Evolutionary conservation across 495 filamentous ascomycete species (phyloP).

Genomic region (Penicillium odoratum): DNA sequence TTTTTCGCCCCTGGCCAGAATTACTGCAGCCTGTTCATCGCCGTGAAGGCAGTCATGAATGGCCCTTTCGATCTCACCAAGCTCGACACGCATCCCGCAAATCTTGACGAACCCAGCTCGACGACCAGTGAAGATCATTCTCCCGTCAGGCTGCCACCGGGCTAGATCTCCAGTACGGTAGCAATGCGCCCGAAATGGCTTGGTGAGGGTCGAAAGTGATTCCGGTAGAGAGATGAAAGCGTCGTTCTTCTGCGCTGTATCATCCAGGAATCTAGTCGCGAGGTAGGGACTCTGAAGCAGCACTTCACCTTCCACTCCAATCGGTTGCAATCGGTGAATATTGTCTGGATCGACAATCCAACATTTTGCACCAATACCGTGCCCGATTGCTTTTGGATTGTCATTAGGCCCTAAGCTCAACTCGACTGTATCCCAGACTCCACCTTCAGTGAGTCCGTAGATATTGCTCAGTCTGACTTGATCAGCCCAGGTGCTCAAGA

Average conservation of each 20-base stretch:
- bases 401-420: neutral
- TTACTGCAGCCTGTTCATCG: neutral
- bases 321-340: neutral
- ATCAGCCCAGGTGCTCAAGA: neutral
- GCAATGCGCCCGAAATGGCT: neutral
- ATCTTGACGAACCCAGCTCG: neutral
- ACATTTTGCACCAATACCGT: neutral
- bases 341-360: constrained; percentile 1
- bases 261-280: neutral
- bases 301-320: neutral
- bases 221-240: neutral
- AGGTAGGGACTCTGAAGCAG: neutral
- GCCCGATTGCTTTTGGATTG: neutral
- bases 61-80: neutral
- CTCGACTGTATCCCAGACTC: neutral
- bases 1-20: neutral
- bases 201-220: neutral
- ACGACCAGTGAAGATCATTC: neutral
- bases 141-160: neutral
- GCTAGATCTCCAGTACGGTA: constrained; percentile 5
- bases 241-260: neutral
- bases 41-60: neutral
- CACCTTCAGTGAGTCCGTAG: constrained; percentile 2
- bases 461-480: neutral
- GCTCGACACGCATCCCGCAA: neutral